These are phyloP conservation scores for Nannizziopsis barbatae DNA, from an alignment of 2,329 filamentous ascomycete genomes.

Conservation along the genomic window DNA sequence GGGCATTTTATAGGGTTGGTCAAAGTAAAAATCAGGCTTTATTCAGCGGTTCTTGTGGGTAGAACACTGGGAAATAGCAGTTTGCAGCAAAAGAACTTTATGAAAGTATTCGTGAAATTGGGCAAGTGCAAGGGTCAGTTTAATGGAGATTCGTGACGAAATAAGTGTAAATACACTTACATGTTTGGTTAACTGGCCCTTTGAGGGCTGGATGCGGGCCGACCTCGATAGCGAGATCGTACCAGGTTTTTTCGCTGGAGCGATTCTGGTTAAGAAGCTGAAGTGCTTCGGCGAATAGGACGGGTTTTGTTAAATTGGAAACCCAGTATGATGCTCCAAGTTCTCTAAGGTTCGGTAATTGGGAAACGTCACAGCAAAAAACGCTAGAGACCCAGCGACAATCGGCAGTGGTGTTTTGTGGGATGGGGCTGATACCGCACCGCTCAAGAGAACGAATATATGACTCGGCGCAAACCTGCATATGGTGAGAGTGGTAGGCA, in stretches of 20 bases:
- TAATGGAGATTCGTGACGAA: too few relatives aligned
- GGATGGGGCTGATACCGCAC: background rate
- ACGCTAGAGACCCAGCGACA: slow-evolving; percentile 24
- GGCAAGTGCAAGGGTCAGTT: too few relatives aligned
- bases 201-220: slow-evolving; percentile 27
- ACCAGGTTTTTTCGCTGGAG: background rate
- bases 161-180: too few relatives aligned
- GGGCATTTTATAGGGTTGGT: too few relatives aligned
- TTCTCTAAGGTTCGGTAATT: slow-evolving; percentile 17
- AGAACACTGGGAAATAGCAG: slow-evolving; percentile 14
- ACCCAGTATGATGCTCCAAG: slow-evolving; percentile 26
- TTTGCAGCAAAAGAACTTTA: background rate
- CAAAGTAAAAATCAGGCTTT: too few relatives aligned
- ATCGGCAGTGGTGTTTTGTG: background rate
- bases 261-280: background rate
- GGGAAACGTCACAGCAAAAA: slow-evolving; percentile 10
- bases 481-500: slow-evolving; percentile 39
- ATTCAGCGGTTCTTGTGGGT: too few relatives aligned
- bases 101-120: slow-evolving; percentile 4
- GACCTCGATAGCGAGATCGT: slow-evolving; percentile 18
- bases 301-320: slow-evolving; percentile 28
- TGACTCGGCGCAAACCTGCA: slow-evolving; percentile 19
- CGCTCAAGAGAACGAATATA: slow-evolving; percentile 14
- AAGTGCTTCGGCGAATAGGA: slow-evolving; percentile 28
- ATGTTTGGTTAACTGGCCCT: slow-evolving; percentile 17